phyloP scores from a whole-genome alignment of 768 basidiomycete genomes.

The Amanita pseudoporphyria region DNA sequence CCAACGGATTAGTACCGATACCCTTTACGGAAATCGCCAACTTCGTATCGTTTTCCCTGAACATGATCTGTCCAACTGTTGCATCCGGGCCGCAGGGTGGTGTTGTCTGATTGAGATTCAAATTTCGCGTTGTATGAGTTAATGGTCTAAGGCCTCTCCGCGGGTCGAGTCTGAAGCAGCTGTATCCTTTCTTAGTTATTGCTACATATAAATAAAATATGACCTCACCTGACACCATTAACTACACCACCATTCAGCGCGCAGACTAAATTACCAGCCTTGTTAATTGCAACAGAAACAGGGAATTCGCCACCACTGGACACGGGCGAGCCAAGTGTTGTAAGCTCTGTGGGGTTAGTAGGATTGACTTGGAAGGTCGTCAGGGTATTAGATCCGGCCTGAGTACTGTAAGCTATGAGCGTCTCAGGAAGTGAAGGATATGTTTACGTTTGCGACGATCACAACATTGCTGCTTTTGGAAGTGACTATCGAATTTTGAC shows the following conservation, averaged over 20 bases:
- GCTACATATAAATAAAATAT: too few relatives aligned
- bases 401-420: background rate
- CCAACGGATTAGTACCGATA: too few relatives aligned
- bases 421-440: constrained; percentile 8
- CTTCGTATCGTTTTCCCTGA: too few relatives aligned
- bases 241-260: constrained; percentile 13
- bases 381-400: constrained; percentile 40
- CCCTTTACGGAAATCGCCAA: too few relatives aligned
- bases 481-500: constrained; percentile 31
- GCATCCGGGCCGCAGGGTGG: too few relatives aligned
- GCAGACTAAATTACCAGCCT: constrained; percentile 23
- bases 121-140: too few relatives aligned
- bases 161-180: too few relatives aligned
- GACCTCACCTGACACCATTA: too few relatives aligned
- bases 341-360: background rate
- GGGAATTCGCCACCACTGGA: background rate
- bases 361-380: constrained; percentile 7
- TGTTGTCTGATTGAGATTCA: too few relatives aligned
- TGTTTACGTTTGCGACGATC: constrained; percentile 22
- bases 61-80: too few relatives aligned
- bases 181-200: too few relatives aligned
- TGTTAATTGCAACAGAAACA: constrained; percentile 21
- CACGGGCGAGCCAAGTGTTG: background rate
- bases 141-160: too few relatives aligned
- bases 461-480: constrained; percentile 20